These are phyloP conservation scores for Gentiana straminea DNA, from an alignment of 257 asterid genomes.

Conservation along the genomic window DNA sequence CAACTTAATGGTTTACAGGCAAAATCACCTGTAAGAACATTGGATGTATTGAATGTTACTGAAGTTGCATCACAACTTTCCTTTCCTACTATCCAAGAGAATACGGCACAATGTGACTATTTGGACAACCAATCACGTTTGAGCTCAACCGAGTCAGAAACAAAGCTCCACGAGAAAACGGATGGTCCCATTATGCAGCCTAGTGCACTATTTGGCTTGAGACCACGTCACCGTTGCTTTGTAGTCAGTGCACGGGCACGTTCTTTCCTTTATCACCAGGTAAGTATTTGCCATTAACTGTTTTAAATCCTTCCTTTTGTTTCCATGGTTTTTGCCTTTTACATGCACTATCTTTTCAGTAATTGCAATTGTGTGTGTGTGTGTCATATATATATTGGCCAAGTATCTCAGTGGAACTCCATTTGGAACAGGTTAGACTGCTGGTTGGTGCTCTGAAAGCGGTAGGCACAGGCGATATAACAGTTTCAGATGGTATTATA, in stretches of 20 bases:
- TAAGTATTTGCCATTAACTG: slow-evolving; percentile 10
- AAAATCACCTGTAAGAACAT: slow-evolving; percentile 69
- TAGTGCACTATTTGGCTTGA: slow-evolving; percentile 49
- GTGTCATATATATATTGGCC: too few relatives aligned
- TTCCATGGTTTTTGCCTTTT: too few relatives aligned
- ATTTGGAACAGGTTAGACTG: slow-evolving; percentile 67
- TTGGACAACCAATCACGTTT: slow-evolving; percentile 19
- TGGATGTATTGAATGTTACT: slow-evolving; percentile 68
- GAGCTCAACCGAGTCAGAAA: slow-evolving; percentile 24
- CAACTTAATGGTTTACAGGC: slow-evolving; percentile 46
- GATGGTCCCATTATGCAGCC: slow-evolving; percentile 22
- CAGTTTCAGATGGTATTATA: slow-evolving; percentile 57
- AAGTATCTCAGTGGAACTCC: background rate
- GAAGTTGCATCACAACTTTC: slow-evolving; percentile 59
- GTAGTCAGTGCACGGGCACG: slow-evolving; percentile 83
- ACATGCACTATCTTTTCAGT: too few relatives aligned
- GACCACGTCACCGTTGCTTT: slow-evolving; percentile 63
- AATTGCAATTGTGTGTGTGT: too few relatives aligned
- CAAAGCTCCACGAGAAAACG: slow-evolving; percentile 20
- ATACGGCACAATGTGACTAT: slow-evolving; percentile 31
- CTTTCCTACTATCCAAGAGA: slow-evolving; percentile 53
- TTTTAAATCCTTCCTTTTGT: too few relatives aligned
- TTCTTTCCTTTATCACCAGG: slow-evolving; percentile 97
- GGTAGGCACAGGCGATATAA: slow-evolving; percentile 66
- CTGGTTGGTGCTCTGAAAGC: slow-evolving; percentile 79